Evolutionary conservation across 257 asterid genomes (phyloP).

Genomic region (Salvia hispanica): DNA sequence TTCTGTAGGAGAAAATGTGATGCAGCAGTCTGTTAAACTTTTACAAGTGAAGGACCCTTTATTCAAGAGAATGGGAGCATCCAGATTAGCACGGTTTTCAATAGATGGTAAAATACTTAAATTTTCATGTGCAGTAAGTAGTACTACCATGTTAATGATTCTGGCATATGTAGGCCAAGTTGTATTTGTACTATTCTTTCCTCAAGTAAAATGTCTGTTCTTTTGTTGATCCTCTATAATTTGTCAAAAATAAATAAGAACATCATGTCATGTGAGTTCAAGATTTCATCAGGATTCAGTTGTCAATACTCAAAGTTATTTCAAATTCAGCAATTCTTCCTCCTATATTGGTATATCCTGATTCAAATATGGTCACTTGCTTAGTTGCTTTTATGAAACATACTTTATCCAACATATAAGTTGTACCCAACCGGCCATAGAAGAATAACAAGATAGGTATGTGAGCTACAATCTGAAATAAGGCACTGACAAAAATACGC

Average conservation of each 20-base stretch:
- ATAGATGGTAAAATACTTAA: constrained; percentile 65
- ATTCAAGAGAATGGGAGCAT: constrained; percentile 97
- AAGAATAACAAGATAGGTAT: constrained; percentile 1
- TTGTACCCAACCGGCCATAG: constrained; percentile 10
- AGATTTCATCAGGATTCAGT: neutral
- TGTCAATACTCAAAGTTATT: neutral
- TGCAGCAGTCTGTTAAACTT: constrained; percentile 89
- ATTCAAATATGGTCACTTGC: constrained; percentile 21
- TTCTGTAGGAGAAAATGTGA: constrained; percentile 73
- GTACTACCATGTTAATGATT: neutral
- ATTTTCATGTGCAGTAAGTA: constrained; percentile 12
- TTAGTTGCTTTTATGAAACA: constrained; percentile 8
- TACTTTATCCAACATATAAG: constrained; percentile 4
- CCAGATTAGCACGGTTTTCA: constrained; percentile 92
- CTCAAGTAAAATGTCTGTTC: constrained; percentile 4
- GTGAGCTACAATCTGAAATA: neutral
- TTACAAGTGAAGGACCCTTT: constrained; percentile 91
- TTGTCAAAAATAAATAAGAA: constrained; percentile 10
- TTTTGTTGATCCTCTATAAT: neutral
- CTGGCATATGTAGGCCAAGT: constrained; percentile 7
- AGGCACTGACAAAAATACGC: neutral
- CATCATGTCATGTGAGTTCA: neutral
- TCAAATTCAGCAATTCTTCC: constrained; percentile 16
- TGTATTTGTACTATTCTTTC: constrained; percentile 15
- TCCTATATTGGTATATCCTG: neutral